phyloP scores from a whole-genome alignment of 2,329 filamentous ascomycete genomes.

The Fusarium haematococcum region DNA sequence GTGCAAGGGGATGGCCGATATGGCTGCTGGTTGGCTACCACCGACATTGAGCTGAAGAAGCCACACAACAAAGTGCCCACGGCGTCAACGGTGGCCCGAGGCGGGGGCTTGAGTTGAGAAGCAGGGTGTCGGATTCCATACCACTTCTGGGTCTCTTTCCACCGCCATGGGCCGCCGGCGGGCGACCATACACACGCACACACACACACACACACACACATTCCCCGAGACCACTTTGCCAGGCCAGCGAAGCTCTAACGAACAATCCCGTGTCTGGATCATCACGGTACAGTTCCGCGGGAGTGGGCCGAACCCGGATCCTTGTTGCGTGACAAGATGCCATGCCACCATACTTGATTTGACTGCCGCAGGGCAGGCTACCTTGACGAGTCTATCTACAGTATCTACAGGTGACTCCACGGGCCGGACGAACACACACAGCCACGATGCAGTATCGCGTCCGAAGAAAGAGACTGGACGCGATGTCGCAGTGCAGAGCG shows the following conservation, averaged over 20 bases:
- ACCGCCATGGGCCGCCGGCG: background rate
- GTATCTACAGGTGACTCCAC: background rate
- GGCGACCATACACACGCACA: background rate
- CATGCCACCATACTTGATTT: slow-evolving; percentile 11
- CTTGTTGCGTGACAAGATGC: background rate
- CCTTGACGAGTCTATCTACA: slow-evolving; percentile 10
- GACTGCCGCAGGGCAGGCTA: background rate
- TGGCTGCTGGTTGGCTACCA: slow-evolving; percentile 23
- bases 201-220: background rate
- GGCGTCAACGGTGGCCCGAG: slow-evolving; percentile 3
- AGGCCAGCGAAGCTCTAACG: background rate
- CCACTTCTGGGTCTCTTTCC: background rate
- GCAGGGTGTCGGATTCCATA: slow-evolving; percentile 3
- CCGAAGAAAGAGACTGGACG: slow-evolving; percentile 1
- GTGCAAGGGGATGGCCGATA: slow-evolving; percentile 14
- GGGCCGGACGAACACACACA: slow-evolving; percentile 2
- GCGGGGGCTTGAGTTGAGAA: slow-evolving; percentile 1
- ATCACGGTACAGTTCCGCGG: background rate
- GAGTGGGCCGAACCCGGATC: background rate
- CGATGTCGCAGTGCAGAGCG: slow-evolving; percentile 4
- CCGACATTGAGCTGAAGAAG: slow-evolving; percentile 17
- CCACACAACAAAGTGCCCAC: slow-evolving; percentile 1
- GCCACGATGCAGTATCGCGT: background rate
- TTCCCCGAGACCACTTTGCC: background rate
- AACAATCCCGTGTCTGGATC: background rate